These are phyloP conservation scores for Phytophthora nicotianae DNA, from an alignment of 352 stramenopile genomes.

Conservation along the genomic window DNA sequence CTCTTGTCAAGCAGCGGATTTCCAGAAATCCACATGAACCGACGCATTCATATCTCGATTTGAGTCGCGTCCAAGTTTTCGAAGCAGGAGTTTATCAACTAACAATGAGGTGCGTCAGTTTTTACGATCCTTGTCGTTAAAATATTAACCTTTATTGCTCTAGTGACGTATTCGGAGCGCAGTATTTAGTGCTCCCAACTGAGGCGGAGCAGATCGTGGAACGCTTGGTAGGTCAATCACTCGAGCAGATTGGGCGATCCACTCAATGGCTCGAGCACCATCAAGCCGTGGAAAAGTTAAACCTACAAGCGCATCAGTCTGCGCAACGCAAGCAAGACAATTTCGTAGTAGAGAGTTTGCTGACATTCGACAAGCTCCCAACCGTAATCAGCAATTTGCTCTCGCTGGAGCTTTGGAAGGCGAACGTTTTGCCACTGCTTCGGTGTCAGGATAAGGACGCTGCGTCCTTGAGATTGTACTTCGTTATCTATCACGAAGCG, in stretches of 20 bases:
- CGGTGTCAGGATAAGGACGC: slow-evolving; percentile 51
- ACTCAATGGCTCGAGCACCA: slow-evolving; percentile 90
- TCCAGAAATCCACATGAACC: slow-evolving; percentile 29
- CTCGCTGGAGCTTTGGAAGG: slow-evolving; percentile 91
- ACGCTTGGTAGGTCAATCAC: slow-evolving; percentile 55
- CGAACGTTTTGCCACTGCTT: slow-evolving; percentile 72
- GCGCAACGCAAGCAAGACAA: slow-evolving; percentile 91
- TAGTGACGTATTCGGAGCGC: slow-evolving; percentile 34
- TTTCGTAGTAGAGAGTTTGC: slow-evolving; percentile 92
- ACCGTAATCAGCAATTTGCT: slow-evolving; percentile 90
- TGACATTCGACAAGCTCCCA: slow-evolving; percentile 93
- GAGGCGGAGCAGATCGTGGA: slow-evolving; percentile 91
- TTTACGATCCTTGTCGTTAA: slow-evolving; percentile 1
- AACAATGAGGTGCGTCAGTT: slow-evolving; percentile 25
- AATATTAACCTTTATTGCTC: background rate
- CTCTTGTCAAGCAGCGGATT: slow-evolving; percentile 20
- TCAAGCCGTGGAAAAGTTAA: slow-evolving; percentile 91
- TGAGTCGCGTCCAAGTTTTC: background rate
- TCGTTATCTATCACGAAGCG: slow-evolving; percentile 93
- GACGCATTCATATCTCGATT: slow-evolving; percentile 28
- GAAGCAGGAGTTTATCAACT: background rate
- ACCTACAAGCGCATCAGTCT: slow-evolving; percentile 93
- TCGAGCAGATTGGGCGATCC: slow-evolving; percentile 64
- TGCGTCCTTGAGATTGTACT: slow-evolving; percentile 91
- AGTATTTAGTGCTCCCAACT: slow-evolving; percentile 74